These are phyloP conservation scores for Phytophthora capsici DNA, from an alignment of 352 stramenopile genomes.

Conservation along the genomic window DNA sequence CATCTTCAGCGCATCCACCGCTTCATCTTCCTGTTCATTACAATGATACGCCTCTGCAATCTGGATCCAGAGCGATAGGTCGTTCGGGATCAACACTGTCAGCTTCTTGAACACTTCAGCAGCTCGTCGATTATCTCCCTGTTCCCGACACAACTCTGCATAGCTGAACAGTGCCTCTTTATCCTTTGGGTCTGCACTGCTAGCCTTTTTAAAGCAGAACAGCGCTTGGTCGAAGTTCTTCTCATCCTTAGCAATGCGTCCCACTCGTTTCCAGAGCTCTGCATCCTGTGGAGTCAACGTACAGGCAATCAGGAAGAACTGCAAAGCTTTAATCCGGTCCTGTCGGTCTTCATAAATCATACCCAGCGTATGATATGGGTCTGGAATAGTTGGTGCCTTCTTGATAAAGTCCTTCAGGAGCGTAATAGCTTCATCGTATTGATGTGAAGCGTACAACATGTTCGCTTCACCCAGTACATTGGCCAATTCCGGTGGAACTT, in stretches of 20 bases:
- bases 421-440: conserved; percentile 83
- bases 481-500: conserved; percentile 80
- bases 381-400: conserved; percentile 86
- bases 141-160: conserved; percentile 78
- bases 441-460: conserved; percentile 87
- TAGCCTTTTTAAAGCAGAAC: conserved; percentile 89
- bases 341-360: conserved; percentile 91
- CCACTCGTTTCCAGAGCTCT: conserved; percentile 87
- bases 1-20: conserved; percentile 82
- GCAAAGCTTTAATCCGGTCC: conserved; percentile 79
- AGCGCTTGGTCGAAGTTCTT: conserved; percentile 87
- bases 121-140: conserved; percentile 79
- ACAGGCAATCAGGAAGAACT: conserved; percentile 89
- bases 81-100: conserved; percentile 66
- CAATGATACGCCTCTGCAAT: conserved; percentile 88
- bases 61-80: conserved; percentile 88
- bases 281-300: conserved; percentile 83
- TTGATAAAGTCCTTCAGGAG: conserved; percentile 91
- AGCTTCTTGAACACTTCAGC: conserved; percentile 87
- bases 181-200: conserved; percentile 80
- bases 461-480: conserved; percentile 86
- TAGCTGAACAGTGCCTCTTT: conserved; percentile 86
- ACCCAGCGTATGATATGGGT: conserved; percentile 86
- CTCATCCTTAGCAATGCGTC: conserved; percentile 85
- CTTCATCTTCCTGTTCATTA: conserved; percentile 87